Conservation (phyloP, 208 protist genomes). For the Wallacemonas sp. region DNA sequence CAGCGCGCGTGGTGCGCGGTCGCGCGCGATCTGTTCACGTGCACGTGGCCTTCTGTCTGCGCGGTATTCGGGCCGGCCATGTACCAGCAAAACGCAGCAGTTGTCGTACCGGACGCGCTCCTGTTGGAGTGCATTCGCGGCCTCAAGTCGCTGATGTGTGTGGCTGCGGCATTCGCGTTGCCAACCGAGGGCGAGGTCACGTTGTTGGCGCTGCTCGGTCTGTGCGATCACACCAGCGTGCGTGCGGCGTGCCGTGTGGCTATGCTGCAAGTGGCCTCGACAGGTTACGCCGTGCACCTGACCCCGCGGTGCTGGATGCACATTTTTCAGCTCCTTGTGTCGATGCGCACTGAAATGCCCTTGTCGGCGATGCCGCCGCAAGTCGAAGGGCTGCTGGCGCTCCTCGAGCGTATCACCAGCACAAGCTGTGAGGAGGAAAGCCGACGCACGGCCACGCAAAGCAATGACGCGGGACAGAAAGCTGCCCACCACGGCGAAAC, state of each 20-base stretch:
- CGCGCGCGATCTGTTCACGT: slow-evolving; percentile 74
- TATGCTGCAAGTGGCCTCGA: slow-evolving; percentile 62
- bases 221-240: slow-evolving; percentile 48
- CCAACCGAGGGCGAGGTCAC: slow-evolving; percentile 77
- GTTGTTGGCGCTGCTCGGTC: slow-evolving; percentile 60
- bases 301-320: slow-evolving; percentile 68
- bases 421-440: slow-evolving; percentile 30
- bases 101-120: slow-evolving; percentile 37
- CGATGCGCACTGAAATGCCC: slow-evolving; percentile 33
- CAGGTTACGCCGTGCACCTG: slow-evolving; percentile 66
- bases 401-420: slow-evolving; percentile 71
- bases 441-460: background rate
- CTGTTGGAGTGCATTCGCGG: slow-evolving; percentile 64
- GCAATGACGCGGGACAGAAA: no score
- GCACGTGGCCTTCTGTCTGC: slow-evolving; percentile 78
- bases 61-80: slow-evolving; percentile 80
- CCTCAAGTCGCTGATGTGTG: slow-evolving; percentile 66
- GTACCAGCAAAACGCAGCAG: slow-evolving; percentile 36
- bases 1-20: slow-evolving; percentile 53
- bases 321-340: slow-evolving; percentile 53
- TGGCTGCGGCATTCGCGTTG: slow-evolving; percentile 74
- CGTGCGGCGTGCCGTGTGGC: slow-evolving; percentile 45
- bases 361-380: slow-evolving; percentile 24
- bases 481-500: slow-evolving; percentile 1
- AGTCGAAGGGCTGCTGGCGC: slow-evolving; percentile 62